Base-by-base conservation (phyloP, 495 filamentous ascomycete genomes). In the Cudoniella acicularis region DNA sequence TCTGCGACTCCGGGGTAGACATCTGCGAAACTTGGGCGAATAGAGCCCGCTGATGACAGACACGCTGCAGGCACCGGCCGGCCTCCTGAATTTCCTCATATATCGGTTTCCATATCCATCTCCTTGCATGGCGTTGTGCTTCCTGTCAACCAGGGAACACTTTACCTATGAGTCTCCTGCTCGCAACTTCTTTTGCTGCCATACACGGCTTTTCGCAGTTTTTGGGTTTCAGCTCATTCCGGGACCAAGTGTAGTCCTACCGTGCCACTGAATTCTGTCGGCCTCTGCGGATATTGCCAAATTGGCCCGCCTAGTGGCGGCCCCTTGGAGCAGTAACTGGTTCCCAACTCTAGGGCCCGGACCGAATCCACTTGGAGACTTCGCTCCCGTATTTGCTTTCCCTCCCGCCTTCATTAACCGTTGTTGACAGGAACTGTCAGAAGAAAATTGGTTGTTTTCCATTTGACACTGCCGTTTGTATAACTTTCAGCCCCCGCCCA, bases 401-500 rank as follows among this genome's bases (percentile, higher is more conserved):
- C 43, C 4, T 21, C 13, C 4, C 16, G 17, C n/a, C 30, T 36
- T 6, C 30, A 6, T 13, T 13, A 47, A 17, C 16, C 43, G 20
- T 21, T 47, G 43, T 47, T 52, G 49, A 25, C 22, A 52, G 49
- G 49, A 52, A n/a, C 49, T 30, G 49, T 26, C 23, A 26, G 49
- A 2, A n/a, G 13, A 27, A n/a, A n/a, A 3, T 52, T 25, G 22
- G 13, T 36, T 10, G 43, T 47, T 47, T n/a, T 21, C 20, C 8
- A 4, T n/a, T 21, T 47, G 17, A 4, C 17, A 8, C 43, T 21
- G 4, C 43, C 30, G 30, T 17, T 41, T 53, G 54, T 61, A 61
- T 61, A 64, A 53, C 63, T 48, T 45, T 23, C 41, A 17, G 50
- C 41, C 48, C n/a, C 45, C 18, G 13, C 53, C 49, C 64, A 67